Percentiles rank a stretch among this genome's conserved stretches.
Conservation (phyloP, 2,329 filamentous ascomycete genomes). For the Atkinsonella hypoxylon region DNA sequence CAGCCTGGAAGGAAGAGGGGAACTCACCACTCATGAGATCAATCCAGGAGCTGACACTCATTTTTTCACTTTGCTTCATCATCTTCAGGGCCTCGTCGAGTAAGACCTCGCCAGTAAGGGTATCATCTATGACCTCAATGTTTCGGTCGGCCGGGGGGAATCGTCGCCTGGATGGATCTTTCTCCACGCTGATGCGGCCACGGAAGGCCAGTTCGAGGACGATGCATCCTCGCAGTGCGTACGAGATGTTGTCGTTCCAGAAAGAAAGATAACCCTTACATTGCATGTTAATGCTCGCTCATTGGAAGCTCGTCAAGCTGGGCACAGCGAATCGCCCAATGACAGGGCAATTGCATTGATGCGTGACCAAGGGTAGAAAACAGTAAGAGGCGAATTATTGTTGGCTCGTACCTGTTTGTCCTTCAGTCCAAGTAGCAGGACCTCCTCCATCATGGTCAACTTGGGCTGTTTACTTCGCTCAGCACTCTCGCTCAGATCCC, state of each 20-base stretch:
- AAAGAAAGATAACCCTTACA: conserved; percentile 92
- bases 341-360: not conserved
- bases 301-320: not conserved
- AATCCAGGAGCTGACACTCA: conserved; percentile 99
- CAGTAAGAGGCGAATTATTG: not conserved
- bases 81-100: conserved; percentile 97
- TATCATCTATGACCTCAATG: conserved; percentile 96
- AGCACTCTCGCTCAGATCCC: conserved; percentile 92
- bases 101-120: conserved; percentile 89
- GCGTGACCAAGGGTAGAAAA: not conserved
- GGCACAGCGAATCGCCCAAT: not conserved
- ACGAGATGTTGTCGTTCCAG: conserved; percentile 99
- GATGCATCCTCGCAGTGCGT: conserved; percentile 93
- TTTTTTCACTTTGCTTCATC: conserved; percentile 99
- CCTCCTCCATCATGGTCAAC: conserved; percentile 97
- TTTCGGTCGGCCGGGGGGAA: conserved; percentile 87
- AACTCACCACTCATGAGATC: conserved; percentile 89
- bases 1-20: not conserved
- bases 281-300: conserved; percentile 4
- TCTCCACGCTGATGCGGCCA: conserved; percentile 96
- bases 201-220: conserved; percentile 95
- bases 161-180: conserved; percentile 80
- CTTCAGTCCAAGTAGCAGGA: conserved; percentile 87
- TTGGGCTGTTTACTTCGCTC: conserved; percentile 97
- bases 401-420: conserved; percentile 75